Base-by-base conservation (phyloP, 306 rosid genomes). In the Boehmeria nivea region DNA sequence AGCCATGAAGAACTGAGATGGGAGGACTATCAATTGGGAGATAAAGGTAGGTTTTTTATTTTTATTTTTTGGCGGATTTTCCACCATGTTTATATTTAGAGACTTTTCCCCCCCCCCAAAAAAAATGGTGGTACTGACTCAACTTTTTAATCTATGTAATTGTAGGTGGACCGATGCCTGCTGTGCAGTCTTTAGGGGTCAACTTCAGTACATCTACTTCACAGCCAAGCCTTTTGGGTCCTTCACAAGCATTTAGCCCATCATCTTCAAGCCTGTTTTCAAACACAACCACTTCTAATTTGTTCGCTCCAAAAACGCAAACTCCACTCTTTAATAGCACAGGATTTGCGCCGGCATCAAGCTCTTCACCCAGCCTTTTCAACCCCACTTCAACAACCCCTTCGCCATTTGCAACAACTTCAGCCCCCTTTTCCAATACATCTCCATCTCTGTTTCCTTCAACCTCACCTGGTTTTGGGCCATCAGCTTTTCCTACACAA, bases 1-100 rank as follows among this genome's bases (percentile, higher is more conserved):
- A 82, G 95, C 72, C 99, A 91, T 0, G 99, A 91, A 63, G 99
- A 93, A 77, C 81, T 87, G 52, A 80, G 96, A 79, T 93, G 96
- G 96, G 96, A 93, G 68, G 99, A 93, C 74, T 81, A 93, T 79
- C 96, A 93, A 67, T 20, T 61, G 72, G 95, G 95, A 60, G 99
- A 87, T 57, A 93, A 93, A 83, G 94, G 99, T 87, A 3, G 3
- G 26, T 43, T n/a, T n/a, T n/a, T n/a, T n/a, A n/a, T n/a, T n/a
- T n/a, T n/a, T n/a, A n/a, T n/a, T n/a, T n/a, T n/a, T n/a, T n/a
- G n/a, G n/a, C n/a, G n/a, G n/a, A n/a, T n/a, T n/a, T n/a, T n/a
- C n/a, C n/a, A n/a, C n/a, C n/a, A n/a, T n/a, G n/a, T 22, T 36
- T 5, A 23, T 27, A 17, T 31, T 59, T 45, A 24, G 51, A 28